A percentile compares a stretch with the other conserved stretches of the same genome.
phyloP scores from a whole-genome alignment of 2,329 filamentous ascomycete genomes.

The Pseudocercospora fijiensis region DNA sequence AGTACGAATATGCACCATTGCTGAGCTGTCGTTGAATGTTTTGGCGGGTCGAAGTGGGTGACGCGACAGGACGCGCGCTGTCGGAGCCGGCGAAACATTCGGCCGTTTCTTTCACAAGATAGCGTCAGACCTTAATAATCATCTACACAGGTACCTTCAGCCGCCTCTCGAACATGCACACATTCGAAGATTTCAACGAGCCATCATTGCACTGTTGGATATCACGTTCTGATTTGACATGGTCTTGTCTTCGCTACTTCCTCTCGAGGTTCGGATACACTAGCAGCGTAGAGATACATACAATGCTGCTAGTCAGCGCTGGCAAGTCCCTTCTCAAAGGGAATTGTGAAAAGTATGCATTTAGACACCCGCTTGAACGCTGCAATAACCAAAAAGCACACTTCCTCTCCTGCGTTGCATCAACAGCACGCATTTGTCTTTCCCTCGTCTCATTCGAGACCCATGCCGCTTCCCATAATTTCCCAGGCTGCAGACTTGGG shows the following conservation, averaged over 20 bases:
- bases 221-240: too few species aligned
- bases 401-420: neutral
- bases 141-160: neutral
- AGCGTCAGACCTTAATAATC: neutral
- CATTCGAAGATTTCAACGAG: neutral
- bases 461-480: neutral
- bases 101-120: neutral
- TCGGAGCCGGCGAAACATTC: neutral
- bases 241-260: neutral
- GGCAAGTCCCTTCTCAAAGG: neutral
- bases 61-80: neutral
- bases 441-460: neutral
- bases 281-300: neutral
- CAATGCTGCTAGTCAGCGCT: constrained; percentile 1
- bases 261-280: neutral
- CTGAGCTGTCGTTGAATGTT: neutral
- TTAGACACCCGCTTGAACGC: constrained; percentile 17
- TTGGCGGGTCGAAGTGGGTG: neutral
- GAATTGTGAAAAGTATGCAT: neutral
- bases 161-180: neutral
- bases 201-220: neutral
- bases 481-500: neutral
- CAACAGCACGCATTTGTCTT: neutral
- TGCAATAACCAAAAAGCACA: constrained; percentile 6
- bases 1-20: neutral